Evolutionary conservation across 2,329 filamentous ascomycete genomes (phyloP).

Genomic region (Aspergillus chevalieri): DNA sequence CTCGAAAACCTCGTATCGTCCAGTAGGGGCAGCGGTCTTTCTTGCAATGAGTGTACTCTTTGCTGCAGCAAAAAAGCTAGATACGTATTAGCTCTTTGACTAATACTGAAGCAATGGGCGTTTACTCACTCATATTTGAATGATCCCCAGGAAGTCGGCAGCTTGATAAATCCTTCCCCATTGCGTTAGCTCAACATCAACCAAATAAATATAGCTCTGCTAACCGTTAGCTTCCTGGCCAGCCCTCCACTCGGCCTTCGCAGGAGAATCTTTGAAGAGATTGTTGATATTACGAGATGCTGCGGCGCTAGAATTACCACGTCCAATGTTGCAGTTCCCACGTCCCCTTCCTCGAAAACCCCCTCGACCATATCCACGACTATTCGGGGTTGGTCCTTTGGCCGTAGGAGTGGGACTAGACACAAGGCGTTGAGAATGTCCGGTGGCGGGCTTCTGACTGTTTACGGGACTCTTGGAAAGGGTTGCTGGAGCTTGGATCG

Average conservation of each 20-base stretch:
- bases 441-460: neutral
- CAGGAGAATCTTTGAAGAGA: constrained; percentile 16
- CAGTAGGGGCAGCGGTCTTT: constrained; percentile 2
- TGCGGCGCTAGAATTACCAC: neutral
- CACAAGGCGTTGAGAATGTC: neutral
- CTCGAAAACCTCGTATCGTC: constrained; percentile 19
- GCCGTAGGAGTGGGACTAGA: neutral
- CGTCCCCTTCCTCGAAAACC: constrained; percentile 5
- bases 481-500: neutral
- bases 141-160: constrained; percentile 14
- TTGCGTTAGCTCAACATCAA: neutral
- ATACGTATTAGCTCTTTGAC: neutral
- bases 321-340: constrained; percentile 3
- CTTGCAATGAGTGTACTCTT: constrained; percentile 4
- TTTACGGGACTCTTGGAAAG: neutral
- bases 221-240: constrained; percentile 14
- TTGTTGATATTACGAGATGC: constrained; percentile 4
- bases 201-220: neutral
- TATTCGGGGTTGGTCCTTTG: neutral
- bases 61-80: constrained; percentile 17
- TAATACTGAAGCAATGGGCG: neutral
- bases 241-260: constrained; percentile 21
- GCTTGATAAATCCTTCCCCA: constrained; percentile 8
- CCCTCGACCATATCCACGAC: neutral
- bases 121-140: constrained; percentile 19